Base-by-base conservation (phyloP, 208 protist genomes). In the Trypanosoma cruzi region DNA sequence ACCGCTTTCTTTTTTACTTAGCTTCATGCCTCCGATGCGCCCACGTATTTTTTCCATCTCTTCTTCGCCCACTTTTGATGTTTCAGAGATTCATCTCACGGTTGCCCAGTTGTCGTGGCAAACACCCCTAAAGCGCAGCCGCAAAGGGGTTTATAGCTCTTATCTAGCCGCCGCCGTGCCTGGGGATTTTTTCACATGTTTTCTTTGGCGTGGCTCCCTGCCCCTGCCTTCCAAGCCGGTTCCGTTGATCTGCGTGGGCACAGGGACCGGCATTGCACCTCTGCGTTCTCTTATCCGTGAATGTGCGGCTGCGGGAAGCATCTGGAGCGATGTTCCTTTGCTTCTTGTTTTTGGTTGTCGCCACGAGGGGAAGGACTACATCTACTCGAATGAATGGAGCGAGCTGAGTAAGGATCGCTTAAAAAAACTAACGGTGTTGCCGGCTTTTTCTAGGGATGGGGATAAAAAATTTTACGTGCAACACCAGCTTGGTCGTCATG, bases 391-490 rank as follows among this genome's bases (percentile, higher is more conserved):
- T 8, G 92, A 96, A 60, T 96, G 88, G 89, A 61, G 20, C 11
- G 50, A 64, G 18, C 56, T 89, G 18, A 36, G 61, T 5, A 57
- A 16, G 7, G 77, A 82, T 0, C 28, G 42, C 28, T 63, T 93
- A 50, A 75, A 74, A 11, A n/a, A 55, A 10, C 68, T 96, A 34
- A 65, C 77, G n/a, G 76, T 96, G 6, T 58, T 94, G 20, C 75
- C 88, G 0, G 91, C 91, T 22, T 96, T 96, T 55, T 96, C 91
- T 20, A 88, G 91, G 50, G 85, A 92, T 71, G 58, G 80, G 26
- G 69, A 67, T 1, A 82, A 82, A 55, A 96, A 96, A 75, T 64
- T 90, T 29, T 96, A 96, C 68, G 91, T 96, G 52, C 91, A 96
- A 72, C 88, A 96, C 73, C 79, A 84, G 28, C 73, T 96, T 44